These are phyloP conservation scores for Helicocarpus griseus DNA, from an alignment of 2,329 filamentous ascomycete species.

Conservation along the genomic window DNA sequence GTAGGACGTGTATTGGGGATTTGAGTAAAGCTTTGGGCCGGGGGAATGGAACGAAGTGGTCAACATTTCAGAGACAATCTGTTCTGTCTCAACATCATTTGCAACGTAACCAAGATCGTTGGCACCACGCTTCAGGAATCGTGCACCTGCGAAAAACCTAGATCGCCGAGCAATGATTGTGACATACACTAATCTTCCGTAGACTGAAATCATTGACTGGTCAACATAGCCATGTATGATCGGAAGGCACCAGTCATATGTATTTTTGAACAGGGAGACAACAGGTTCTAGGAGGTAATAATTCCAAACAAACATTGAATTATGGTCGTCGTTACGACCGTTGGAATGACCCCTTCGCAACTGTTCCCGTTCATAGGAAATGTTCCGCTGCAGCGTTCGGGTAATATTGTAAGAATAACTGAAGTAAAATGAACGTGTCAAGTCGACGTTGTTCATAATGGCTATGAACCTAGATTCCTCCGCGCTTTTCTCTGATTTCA, in stretches of 20 bases:
- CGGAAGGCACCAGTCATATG: slow-evolving; percentile 91
- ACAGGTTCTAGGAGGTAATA: slow-evolving; percentile 76
- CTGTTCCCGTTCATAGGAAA: slow-evolving; percentile 66
- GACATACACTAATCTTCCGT: slow-evolving; percentile 80
- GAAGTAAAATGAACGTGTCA: slow-evolving; percentile 92
- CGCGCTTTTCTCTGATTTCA: slow-evolving; percentile 70
- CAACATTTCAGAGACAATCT: slow-evolving; percentile 89
- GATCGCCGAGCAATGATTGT: slow-evolving; percentile 89
- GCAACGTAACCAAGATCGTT: slow-evolving; percentile 94
- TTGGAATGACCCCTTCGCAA: slow-evolving; percentile 55
- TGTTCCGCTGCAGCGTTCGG: slow-evolving; percentile 82
- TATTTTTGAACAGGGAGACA: slow-evolving; percentile 58
- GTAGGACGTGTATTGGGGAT: slow-evolving; percentile 88
- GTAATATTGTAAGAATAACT: slow-evolving; percentile 98
- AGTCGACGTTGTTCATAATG: slow-evolving; percentile 83
- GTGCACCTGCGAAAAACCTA: slow-evolving; percentile 83
- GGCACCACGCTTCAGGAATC: slow-evolving; percentile 86
- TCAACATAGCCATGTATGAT: slow-evolving; percentile 96
- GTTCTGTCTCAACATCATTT: slow-evolving; percentile 97
- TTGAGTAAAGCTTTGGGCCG: slow-evolving; percentile 74
- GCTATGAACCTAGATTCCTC: slow-evolving; percentile 83
- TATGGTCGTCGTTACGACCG: slow-evolving; percentile 66
- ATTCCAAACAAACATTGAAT: slow-evolving; percentile 99
- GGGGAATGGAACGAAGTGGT: slow-evolving; percentile 95
- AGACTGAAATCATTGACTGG: slow-evolving; percentile 75